Conservation (phyloP, 345 rosid genomes). For the Dimocarpus longan region DNA sequence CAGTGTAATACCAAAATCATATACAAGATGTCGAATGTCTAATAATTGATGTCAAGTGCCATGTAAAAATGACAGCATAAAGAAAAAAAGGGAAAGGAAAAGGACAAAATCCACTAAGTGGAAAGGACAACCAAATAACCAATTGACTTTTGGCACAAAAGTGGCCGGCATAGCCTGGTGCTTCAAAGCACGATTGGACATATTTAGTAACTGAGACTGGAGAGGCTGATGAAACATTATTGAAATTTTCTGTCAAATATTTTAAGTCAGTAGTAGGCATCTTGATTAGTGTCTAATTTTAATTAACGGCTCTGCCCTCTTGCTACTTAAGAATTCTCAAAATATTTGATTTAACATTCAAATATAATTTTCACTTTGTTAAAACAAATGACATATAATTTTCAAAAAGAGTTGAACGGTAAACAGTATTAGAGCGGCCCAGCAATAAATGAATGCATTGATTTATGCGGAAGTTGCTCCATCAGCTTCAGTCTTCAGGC, state of each 20-base stretch:
- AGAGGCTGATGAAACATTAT: not conserved
- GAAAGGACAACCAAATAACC: not conserved
- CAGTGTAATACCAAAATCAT: not conserved
- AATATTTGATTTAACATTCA: too few species aligned
- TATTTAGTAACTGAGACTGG: not conserved
- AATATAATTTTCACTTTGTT: too few species aligned
- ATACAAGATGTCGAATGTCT: not conserved
- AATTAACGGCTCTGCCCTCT: not conserved
- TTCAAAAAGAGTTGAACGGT: too few species aligned
- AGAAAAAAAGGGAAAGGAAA: not conserved
- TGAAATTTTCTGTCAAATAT: not conserved
- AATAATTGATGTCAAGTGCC: not conserved
- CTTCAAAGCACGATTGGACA: not conserved
- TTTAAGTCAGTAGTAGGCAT: not conserved
- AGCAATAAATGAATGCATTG: too few species aligned
- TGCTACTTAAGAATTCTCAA: not conserved
- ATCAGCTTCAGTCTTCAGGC: too few species aligned
- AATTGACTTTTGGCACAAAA: not conserved
- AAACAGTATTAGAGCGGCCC: too few species aligned
- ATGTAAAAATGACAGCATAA: not conserved
- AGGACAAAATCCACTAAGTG: not conserved
- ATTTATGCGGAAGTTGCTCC: too few species aligned
- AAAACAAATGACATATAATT: too few species aligned
- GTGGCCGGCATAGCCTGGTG: slow-evolving; percentile 10
- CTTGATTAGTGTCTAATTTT: not conserved